Conservation (phyloP, 2,329 filamentous ascomycete genomes). For the Anisogramma anomala region DNA sequence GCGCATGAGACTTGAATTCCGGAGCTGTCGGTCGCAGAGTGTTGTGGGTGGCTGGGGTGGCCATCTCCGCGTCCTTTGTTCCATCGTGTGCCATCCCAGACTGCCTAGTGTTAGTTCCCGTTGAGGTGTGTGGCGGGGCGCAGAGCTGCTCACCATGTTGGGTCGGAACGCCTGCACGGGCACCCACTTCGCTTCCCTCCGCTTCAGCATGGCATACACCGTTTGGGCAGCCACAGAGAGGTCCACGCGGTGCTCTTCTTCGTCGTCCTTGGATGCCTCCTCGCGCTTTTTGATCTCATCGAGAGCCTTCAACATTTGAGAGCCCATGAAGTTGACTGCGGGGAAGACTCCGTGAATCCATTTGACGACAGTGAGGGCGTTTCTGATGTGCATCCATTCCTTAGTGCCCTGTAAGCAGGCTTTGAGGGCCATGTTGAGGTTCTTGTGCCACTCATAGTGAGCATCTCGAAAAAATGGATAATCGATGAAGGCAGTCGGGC, state of each 20-base stretch:
- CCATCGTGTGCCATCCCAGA: slow-evolving; percentile 29
- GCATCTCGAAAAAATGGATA: slow-evolving; percentile 79
- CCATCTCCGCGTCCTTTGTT: slow-evolving; percentile 27
- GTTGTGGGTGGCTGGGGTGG: slow-evolving; percentile 21
- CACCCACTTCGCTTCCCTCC: slow-evolving; percentile 56
- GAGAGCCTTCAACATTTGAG: slow-evolving; percentile 50
- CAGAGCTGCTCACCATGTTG: slow-evolving; percentile 41
- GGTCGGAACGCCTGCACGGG: slow-evolving; percentile 62
- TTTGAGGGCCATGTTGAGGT: slow-evolving; percentile 68
- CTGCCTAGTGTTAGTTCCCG: slow-evolving; percentile 29
- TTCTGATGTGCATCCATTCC: slow-evolving; percentile 97
- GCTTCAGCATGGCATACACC: slow-evolving; percentile 57
- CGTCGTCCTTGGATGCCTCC: slow-evolving; percentile 33
- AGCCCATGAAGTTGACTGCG: slow-evolving; percentile 78
- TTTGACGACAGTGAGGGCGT: slow-evolving; percentile 84
- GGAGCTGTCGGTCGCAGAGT: slow-evolving; percentile 47
- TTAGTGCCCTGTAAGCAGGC: slow-evolving; percentile 60
- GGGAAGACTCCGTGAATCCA: slow-evolving; percentile 74
- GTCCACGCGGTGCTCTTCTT: slow-evolving; percentile 53
- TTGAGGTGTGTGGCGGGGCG: slow-evolving; percentile 9
- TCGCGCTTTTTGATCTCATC: slow-evolving; percentile 56
- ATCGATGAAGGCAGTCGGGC: slow-evolving; percentile 60
- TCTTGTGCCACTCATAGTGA: slow-evolving; percentile 82
- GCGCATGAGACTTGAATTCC: slow-evolving; percentile 49
- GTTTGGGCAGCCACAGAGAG: slow-evolving; percentile 63